phyloP scores from a whole-genome alignment of 179 eudicot genomes.

The Beta lomatogona region DNA sequence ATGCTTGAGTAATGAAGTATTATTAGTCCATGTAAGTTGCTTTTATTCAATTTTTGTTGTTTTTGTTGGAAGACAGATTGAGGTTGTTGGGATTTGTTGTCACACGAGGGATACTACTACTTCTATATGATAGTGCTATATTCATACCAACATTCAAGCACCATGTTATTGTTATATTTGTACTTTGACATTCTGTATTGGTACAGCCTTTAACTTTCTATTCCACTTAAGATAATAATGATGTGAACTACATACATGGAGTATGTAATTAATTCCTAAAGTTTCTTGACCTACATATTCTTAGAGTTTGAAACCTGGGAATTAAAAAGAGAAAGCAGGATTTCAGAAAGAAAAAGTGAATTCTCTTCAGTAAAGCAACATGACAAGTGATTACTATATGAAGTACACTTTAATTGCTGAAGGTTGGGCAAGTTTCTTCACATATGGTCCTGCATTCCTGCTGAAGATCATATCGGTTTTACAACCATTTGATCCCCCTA shows the following conservation, averaged over 20 bases:
- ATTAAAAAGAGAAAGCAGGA: constrained; percentile 15
- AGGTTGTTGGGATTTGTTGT: constrained; percentile 41
- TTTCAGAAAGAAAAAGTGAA: background rate
- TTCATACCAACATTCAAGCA: background rate
- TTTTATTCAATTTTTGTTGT: constrained; percentile 28
- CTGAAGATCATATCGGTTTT: constrained; percentile 3
- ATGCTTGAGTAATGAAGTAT: constrained; percentile 16
- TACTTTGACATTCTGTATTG: background rate
- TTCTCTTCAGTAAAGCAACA: background rate
- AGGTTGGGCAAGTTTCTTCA: background rate
- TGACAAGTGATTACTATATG: constrained; percentile 13
- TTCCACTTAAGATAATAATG: background rate
- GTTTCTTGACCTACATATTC: background rate
- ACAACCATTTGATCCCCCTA: background rate
- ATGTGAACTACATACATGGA: background rate
- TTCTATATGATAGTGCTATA: constrained; percentile 3
- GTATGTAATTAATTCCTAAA: background rate
- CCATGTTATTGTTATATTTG: background rate
- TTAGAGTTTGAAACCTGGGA: constrained; percentile 6
- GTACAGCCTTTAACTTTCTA: background rate
- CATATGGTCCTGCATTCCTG: constrained; percentile 1
- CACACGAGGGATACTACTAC: constrained; percentile 21
- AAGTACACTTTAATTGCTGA: constrained; percentile 5
- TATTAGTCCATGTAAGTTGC: constrained; percentile 30
- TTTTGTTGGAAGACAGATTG: constrained; percentile 35